A percentile compares a stretch with the other conserved stretches of the same genome.
Conservation (phyloP, 2,329 filamentous ascomycete genomes). For the Neoascochyta sp. region DNA sequence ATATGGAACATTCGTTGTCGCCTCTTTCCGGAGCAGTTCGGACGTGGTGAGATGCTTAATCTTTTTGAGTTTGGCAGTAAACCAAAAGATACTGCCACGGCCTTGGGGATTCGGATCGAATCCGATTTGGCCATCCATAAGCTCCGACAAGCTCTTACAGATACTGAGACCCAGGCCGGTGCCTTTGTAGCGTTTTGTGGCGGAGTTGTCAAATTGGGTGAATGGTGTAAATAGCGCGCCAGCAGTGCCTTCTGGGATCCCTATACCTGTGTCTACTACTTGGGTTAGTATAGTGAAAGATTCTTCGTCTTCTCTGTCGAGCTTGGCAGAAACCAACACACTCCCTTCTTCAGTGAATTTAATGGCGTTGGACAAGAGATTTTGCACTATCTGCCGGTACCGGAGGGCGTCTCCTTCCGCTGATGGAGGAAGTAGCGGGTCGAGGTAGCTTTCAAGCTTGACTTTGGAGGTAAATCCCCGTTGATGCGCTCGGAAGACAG, state of each 20-base stretch:
- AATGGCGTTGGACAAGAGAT: constrained; percentile 57
- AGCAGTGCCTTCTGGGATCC: constrained; percentile 46
- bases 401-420: constrained; percentile 57
- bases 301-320: constrained; percentile 43
- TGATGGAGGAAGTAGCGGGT: constrained; percentile 48
- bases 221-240: constrained; percentile 55
- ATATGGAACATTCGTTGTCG: constrained; percentile 6
- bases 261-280: constrained; percentile 55
- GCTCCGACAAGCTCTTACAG: constrained; percentile 54
- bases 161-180: constrained; percentile 57
- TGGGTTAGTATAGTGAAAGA: constrained; percentile 50
- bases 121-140: constrained; percentile 55
- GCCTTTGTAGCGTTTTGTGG: constrained; percentile 53
- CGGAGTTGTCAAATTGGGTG: constrained; percentile 53
- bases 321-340: constrained; percentile 45
- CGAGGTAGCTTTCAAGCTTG: constrained; percentile 44
- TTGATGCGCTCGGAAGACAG: constrained; percentile 52
- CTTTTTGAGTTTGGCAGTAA: constrained; percentile 41
- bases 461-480: constrained; percentile 48
- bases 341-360: constrained; percentile 60
- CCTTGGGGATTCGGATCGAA: constrained; percentile 47
- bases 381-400: constrained; percentile 61
- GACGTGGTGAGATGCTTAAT: constrained; percentile 20
- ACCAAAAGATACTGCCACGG: constrained; percentile 52
- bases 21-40: constrained; percentile 10